These are phyloP conservation scores for Comarum palustre DNA, from an alignment of 306 rosid genomes.

Conservation along the genomic window DNA sequence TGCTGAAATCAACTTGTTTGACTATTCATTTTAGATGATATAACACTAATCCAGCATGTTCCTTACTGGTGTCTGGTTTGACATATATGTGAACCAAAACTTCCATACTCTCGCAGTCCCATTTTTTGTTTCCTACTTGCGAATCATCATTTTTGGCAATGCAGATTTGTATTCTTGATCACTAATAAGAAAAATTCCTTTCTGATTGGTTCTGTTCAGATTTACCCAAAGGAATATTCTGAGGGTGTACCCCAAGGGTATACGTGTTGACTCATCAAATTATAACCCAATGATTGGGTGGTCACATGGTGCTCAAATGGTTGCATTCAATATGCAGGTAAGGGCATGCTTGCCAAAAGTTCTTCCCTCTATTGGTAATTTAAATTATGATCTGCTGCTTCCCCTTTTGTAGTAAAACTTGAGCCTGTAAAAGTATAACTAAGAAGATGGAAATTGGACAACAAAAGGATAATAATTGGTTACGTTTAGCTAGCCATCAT, in stretches of 20 bases:
- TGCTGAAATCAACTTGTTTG: neutral
- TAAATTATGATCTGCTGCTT: neutral
- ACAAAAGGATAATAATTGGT: neutral
- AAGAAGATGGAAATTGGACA: neutral
- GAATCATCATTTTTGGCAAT: neutral
- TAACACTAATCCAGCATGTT: neutral
- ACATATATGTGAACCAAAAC: neutral
- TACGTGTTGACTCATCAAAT: constrained; percentile 89
- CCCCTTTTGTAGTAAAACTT: neutral
- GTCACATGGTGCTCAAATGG: constrained; percentile 99
- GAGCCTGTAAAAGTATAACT: neutral
- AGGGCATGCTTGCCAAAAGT: neutral
- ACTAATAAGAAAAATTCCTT: too few relatives aligned
- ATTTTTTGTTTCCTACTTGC: neutral
- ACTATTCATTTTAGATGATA: neutral
- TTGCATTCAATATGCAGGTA: constrained; percentile 99
- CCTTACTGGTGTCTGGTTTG: neutral
- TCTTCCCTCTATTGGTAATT: neutral
- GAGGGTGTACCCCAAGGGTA: constrained; percentile 95
- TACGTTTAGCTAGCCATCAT: neutral
- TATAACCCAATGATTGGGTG: constrained; percentile 95
- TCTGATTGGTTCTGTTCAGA: constrained; percentile 42
- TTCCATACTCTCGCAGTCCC: neutral
- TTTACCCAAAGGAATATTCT: constrained; percentile 88
- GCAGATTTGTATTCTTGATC: neutral